Conservation (phyloP, 2,329 filamentous ascomycete genomes). For the Raffaelea arxii region DNA sequence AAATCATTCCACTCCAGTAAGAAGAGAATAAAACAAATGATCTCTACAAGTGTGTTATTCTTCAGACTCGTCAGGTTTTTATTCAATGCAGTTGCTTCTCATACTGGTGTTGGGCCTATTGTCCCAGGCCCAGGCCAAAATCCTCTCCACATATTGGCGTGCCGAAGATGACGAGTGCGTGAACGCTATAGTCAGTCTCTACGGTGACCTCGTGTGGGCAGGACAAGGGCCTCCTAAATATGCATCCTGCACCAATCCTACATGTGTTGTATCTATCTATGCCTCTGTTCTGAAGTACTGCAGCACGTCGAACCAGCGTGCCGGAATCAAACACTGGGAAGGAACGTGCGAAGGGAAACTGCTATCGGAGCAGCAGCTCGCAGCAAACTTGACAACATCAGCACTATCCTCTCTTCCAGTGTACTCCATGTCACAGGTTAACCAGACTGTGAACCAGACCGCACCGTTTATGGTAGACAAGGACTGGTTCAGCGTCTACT, state of each 20-base stretch:
- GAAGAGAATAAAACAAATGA: too few species aligned
- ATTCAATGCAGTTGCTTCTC: too few species aligned
- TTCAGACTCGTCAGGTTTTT: too few species aligned
- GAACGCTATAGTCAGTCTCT: background rate
- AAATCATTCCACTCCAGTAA: too few species aligned
- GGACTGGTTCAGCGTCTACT: constrained; percentile 1
- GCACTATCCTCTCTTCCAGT: constrained; percentile 8
- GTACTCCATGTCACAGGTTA: background rate
- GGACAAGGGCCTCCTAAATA: background rate
- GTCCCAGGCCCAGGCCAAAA: background rate
- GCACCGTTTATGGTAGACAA: constrained; percentile 5
- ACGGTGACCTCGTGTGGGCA: background rate
- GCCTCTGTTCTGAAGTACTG: background rate
- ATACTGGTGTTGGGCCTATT: too few species aligned
- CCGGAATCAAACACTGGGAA: background rate
- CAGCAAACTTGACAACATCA: constrained; percentile 10
- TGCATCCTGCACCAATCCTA: background rate
- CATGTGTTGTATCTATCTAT: background rate
- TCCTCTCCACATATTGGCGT: background rate
- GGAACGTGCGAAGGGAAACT: background rate
- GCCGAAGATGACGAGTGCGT: background rate
- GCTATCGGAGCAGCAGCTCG: background rate
- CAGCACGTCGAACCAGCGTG: background rate
- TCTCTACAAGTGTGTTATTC: too few species aligned
- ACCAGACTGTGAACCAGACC: constrained; percentile 2